Evolutionary conservation across 140 eudicot species (phyloP), one percentile per base, ranked within the genome.

Genomic region (Cichorium intybus): DNA sequence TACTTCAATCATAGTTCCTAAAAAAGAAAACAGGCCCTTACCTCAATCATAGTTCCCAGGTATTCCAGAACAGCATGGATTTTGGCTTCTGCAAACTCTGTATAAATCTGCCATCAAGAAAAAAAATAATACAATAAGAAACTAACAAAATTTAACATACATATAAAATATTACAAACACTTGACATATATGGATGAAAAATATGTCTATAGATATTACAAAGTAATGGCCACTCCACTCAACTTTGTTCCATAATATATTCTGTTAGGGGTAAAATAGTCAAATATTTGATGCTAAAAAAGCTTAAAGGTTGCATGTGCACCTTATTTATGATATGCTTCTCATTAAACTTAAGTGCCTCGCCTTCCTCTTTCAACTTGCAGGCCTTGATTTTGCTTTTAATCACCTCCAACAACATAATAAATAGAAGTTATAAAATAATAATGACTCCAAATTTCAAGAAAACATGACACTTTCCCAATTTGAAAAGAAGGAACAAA

Each of bases 1-100:
- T n/a, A n/a, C n/a, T n/a, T n/a, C n/a, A n/a, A n/a, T n/a, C n/a
- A n/a, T n/a, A n/a, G n/a, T n/a, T n/a, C n/a, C n/a, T n/a, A n/a
- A n/a, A n/a, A n/a, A n/a, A n/a, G n/a, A n/a, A n/a, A n/a, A n/a
- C n/a, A n/a, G n/a, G n/a, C n/a, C n/a, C n/a, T n/a, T 63, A 90
- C 97, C 96, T 90, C 96, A 31, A 87, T 75, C 56, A 90, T 77
- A 23, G 96, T 91, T 81, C 82, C 95, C 55, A 91, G 67, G 84
- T 91, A 91, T 60, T 91, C 98, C 75, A 82, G 75, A 65, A 91
- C 98, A 15, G 98, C 96, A 5, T 95, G 96, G 61, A 91, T 87
- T 77, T 91, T 91, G 41, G 95, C 98, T 81, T 73, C 87, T 28
- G 98, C 98, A 50, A 96, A 91, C 58, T 87, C 98, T 11, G 77